Evolutionary conservation across 1,284 basidiomycete species (phyloP), one percentile per base, ranked within the genome.

Genomic region (Boletus semigastroideus): DNA sequence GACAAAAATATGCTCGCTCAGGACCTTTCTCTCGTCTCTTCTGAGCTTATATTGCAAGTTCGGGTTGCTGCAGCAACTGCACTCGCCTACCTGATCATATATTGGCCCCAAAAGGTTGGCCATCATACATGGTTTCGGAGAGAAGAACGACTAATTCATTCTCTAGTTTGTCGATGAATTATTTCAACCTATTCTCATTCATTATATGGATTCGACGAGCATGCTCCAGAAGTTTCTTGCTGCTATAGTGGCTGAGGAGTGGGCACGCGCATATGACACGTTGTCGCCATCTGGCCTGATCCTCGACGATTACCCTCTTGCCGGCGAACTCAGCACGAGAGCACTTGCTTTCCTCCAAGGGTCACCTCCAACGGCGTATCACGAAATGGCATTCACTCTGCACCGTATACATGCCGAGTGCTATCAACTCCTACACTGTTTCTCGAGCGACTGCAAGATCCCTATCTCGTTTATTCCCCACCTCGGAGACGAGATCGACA

Each of bases 1-100:
- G 97, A 99, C 76, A 98, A 94, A 76, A 91, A 90, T 53, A 95
- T 99, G 84, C 78, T 98, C 43, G 79, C 84, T 1, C 95, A 98
- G 65, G 97, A 99, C 67, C 74, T 96, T 48, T 84, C 91, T 0
- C 77, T 99, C 19, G 79, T 99, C 25, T 79, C 88, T 8, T 74
- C 83, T 14, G 95, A 98, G 63, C 76, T 85, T 1, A 84, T 94
- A 28, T 74, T 97, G 51, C 84, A 90, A 57, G 93, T 92, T 16
- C 80, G 97, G 36, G 73, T 98, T 5, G 86, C 90, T 5, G 83
- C 88, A 2, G 88, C 93, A 1, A 85, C 82, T 13, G 93, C 94
- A 1, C 70, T 99, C 12, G 92, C 94, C 1, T 74, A 79, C 58
- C 68, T 94, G 8, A 79, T 93, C 41, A 75, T 82, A 5, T 77